Percentiles rank a stretch among this genome's conserved stretches.
phyloP scores from a whole-genome alignment of 2,329 filamentous ascomycete genomes.

The Podosphaera leucotricha region DNA sequence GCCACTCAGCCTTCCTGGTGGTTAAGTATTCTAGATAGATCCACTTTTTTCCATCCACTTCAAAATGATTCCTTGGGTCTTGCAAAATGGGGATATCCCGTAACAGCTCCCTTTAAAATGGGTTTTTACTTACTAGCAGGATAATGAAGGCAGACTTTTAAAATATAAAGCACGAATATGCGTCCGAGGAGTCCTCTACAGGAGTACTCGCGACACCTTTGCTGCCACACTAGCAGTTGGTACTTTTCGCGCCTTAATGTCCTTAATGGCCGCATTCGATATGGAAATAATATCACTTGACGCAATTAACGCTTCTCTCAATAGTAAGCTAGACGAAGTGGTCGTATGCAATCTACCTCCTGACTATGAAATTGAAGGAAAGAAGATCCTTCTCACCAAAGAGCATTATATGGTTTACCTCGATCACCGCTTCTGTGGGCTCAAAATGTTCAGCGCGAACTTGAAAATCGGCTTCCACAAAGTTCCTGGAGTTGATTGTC shows the following conservation, averaged over 20 bases:
- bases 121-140: background rate
- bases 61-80: no score
- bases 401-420: background rate
- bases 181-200: background rate
- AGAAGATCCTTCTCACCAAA: background rate
- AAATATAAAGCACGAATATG: background rate
- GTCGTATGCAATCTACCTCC: background rate
- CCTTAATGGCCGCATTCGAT: background rate
- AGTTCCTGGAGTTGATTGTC: background rate
- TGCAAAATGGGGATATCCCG: no score
- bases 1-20: no score
- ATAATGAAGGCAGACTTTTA: background rate
- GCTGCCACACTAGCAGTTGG: background rate
- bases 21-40: no score
- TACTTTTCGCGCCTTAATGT: background rate
- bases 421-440: background rate
- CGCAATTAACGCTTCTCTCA: background rate
- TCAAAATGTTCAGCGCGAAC: background rate
- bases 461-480: background rate
- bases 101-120: constrained; percentile 1
- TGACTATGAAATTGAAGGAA: background rate
- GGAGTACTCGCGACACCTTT: background rate
- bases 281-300: background rate
- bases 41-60: no score
- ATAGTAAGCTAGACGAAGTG: background rate